Conservation (phyloP, 2,329 filamentous ascomycete species). For the Juglanconis oblonga region DNA sequence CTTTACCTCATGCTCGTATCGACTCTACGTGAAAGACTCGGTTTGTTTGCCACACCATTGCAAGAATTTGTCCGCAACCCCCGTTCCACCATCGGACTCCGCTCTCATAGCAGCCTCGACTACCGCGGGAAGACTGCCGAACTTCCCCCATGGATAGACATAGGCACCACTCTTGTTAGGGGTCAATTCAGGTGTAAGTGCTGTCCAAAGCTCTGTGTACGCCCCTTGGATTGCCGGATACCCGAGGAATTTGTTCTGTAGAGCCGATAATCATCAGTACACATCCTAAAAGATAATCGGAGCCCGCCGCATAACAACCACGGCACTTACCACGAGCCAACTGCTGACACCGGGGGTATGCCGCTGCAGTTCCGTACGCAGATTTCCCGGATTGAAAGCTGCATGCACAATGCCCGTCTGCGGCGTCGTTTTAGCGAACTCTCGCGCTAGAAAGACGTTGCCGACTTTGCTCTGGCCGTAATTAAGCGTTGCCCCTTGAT, state of each 20-base stretch:
- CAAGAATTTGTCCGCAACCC: neutral
- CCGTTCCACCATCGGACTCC: neutral
- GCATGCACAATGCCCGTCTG: slow-evolving; percentile 22
- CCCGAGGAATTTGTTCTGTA: neutral
- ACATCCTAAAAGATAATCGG: too few species aligned
- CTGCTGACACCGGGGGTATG: neutral
- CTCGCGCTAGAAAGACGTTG: slow-evolving; percentile 21
- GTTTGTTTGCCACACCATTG: slow-evolving; percentile 3
- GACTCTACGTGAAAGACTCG: neutral
- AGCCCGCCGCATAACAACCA: neutral
- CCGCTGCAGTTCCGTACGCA: slow-evolving; percentile 17
- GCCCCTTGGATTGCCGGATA: slow-evolving; percentile 35
- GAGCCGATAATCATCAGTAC: neutral
- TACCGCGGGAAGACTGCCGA: slow-evolving; percentile 3
- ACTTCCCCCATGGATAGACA: slow-evolving; percentile 18
- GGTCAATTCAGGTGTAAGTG: slow-evolving; percentile 40
- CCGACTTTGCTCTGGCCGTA: slow-evolving; percentile 23
- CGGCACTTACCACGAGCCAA: neutral
- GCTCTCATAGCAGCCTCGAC: neutral
- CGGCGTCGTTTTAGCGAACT: slow-evolving; percentile 18
- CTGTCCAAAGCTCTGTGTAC: slow-evolving; percentile 47
- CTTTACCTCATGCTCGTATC: too few species aligned
- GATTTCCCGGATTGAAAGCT: slow-evolving; percentile 24
- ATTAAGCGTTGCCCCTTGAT: slow-evolving; percentile 16
- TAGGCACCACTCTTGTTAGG: slow-evolving; percentile 28